Base-by-base conservation (phyloP, 1,284 basidiomycete genomes). In the Agroathelia rolfsii region DNA sequence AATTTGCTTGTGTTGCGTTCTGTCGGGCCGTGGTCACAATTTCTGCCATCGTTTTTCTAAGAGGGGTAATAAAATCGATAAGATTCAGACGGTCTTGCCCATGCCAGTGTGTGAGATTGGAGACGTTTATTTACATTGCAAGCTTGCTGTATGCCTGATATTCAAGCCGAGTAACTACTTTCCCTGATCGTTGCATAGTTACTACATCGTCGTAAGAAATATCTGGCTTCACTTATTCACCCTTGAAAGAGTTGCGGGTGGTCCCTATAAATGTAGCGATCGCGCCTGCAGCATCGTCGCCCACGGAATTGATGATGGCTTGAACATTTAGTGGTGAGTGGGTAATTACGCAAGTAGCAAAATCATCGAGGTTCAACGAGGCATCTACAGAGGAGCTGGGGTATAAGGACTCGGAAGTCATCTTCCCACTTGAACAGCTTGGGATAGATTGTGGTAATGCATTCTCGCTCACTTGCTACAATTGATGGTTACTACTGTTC, bases 111-210 rank as follows among this genome's bases (percentile, higher is more conserved):
- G n/a, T n/a, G n/a, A n/a, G n/a, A n/a, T n/a, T n/a, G n/a, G n/a
- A n/a, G n/a, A n/a, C n/a, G n/a, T n/a, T n/a, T n/a, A n/a, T n/a
- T n/a, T n/a, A n/a, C n/a, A 90, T 72, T 1, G 87, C 86, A 13
- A 90, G 62, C 42, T 76, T 76, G 41, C 76, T 78, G 57, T 92
- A 92, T 5, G 84, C 81, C 53, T 82, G 76, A 48, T 89, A 90
- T 50, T 87, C 83, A 20, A 90, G 61, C 28, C 70, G 70, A 14
- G 70, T 75, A 19, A 90, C 84, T 7, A 56, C 49, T 44, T 78
- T 84, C 34, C 78, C 85, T 88, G 44, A 38, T 20, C 30, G 20
- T 23, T 19, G 15, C 20, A 32, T 20, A 22, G 7, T n/a, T 22
- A 20, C 24, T 23, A 11, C 24, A 31, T n/a, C n/a, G n/a, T n/a